Evolutionary conservation across 352 stramenopile species (phyloP).

Genomic region (Globisporangium apiculatum): DNA sequence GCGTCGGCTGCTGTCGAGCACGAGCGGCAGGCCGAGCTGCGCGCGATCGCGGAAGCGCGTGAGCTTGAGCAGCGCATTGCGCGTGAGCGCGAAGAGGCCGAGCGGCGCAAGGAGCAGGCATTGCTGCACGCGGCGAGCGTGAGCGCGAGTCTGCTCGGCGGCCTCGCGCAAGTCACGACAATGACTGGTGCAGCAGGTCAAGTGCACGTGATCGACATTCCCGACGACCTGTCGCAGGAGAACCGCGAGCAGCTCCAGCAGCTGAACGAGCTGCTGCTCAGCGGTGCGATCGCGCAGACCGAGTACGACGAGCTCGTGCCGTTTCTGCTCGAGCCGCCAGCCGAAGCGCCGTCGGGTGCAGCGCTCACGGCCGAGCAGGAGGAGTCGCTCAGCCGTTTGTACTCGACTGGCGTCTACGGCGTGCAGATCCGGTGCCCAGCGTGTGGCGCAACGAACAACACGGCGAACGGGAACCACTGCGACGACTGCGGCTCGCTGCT

Average conservation of each 20-base stretch:
- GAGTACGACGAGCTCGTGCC: conserved; percentile 86
- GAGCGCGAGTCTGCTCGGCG: conserved; percentile 65
- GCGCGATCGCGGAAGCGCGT: conserved; percentile 67
- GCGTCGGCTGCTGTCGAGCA: conserved; percentile 69
- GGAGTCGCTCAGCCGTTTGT: conserved; percentile 74
- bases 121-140: conserved; percentile 66
- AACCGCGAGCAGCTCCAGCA: conserved; percentile 84
- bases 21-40: conserved; percentile 74
- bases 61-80: conserved; percentile 54
- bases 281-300: conserved; percentile 70
- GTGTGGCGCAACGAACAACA: conserved; percentile 84
- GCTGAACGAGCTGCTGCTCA: conserved; percentile 79
- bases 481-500: conserved; percentile 80
- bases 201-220: conserved; percentile 80
- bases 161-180: conserved; percentile 75
- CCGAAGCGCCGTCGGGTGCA: conserved; percentile 47
- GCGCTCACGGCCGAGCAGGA: conserved; percentile 73
- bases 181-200: conserved; percentile 55
- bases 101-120: conserved; percentile 53
- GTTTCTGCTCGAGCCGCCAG: conserved; percentile 74
- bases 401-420: conserved; percentile 68
- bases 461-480: conserved; percentile 83
- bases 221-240: conserved; percentile 74
- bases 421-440: conserved; percentile 85
- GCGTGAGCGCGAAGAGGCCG: conserved; percentile 45